These are phyloP conservation scores for Eudorina sp. DNA, from an alignment of 139 green algal genomes.

Conservation along the genomic window DNA sequence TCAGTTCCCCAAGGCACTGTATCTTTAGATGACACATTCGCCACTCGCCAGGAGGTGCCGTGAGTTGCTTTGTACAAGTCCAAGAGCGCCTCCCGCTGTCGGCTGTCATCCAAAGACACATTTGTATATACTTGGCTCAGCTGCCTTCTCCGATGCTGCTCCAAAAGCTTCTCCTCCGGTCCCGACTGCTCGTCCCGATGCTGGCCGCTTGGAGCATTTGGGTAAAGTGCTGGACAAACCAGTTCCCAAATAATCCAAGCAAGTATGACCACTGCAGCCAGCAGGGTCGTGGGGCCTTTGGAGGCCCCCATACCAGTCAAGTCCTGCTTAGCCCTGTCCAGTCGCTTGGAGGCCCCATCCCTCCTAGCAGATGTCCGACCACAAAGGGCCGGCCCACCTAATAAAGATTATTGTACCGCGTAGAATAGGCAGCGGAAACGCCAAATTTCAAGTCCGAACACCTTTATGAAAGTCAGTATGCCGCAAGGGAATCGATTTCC, in stretches of 20 bases:
- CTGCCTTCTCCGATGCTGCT: conserved; percentile 29
- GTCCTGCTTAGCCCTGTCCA: not conserved
- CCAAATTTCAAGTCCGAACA: too few relatives aligned
- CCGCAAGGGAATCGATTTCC: too few relatives aligned
- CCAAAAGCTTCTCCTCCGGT: not conserved
- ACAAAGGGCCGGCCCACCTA: not conserved
- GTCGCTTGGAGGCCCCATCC: conserved; percentile 21
- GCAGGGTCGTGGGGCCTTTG: conserved; percentile 1
- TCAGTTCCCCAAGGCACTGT: conserved; percentile 25
- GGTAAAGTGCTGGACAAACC: not conserved
- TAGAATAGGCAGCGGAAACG: too few relatives aligned
- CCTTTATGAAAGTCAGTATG: too few relatives aligned
- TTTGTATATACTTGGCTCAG: conserved; percentile 3
- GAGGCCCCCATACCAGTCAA: conserved; percentile 17
- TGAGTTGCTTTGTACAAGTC: conserved; percentile 35
- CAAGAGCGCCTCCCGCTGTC: conserved; percentile 23
- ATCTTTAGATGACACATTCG: not conserved
- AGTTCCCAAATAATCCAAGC: not conserved
- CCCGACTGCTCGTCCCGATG: not conserved
- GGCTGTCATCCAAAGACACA: conserved; percentile 32
- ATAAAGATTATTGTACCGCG: not conserved
- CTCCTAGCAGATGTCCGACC: not conserved
- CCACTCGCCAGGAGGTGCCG: conserved; percentile 13
- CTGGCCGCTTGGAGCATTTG: too few relatives aligned
- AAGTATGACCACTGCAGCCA: not conserved